These are phyloP conservation scores for Tricholoma saponaceum DNA, from an alignment of 768 basidiomycete genomes.

Conservation along the genomic window DNA sequence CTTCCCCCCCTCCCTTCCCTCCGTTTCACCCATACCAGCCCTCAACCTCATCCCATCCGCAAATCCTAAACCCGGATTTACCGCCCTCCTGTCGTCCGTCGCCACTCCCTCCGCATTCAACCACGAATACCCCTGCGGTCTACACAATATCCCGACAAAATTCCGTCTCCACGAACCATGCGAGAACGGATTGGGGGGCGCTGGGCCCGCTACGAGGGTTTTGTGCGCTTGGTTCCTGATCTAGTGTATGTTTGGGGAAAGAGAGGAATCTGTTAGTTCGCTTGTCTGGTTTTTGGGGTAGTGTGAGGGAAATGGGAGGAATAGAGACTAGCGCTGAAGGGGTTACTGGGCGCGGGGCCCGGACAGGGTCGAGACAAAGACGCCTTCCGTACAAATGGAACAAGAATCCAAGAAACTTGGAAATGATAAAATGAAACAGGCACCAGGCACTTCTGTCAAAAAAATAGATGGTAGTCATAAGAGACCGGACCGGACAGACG, in stretches of 20 bases:
- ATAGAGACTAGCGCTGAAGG: background rate
- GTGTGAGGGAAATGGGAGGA: background rate
- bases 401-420: background rate
- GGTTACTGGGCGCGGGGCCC: background rate
- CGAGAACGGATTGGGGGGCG: constrained; percentile 85
- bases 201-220: constrained; percentile 53
- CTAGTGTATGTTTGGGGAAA: constrained; percentile 30
- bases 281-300: no score
- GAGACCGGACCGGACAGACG: background rate
- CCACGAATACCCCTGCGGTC: constrained; percentile 82
- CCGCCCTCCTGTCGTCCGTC: constrained; percentile 67
- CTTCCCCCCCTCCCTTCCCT: background rate
- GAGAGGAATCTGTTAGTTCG: no score
- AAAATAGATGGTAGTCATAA: background rate
- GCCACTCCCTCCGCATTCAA: constrained; percentile 55
- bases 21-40: background rate
- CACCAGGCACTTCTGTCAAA: constrained; percentile 1
- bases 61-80: constrained; percentile 58
- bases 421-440: background rate
- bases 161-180: constrained; percentile 76
- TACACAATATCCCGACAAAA: constrained; percentile 69
- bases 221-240: constrained; percentile 86
- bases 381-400: background rate
- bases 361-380: background rate
- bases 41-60: background rate